These are phyloP conservation scores for Blumeriella jaapii DNA, from an alignment of 2,329 filamentous ascomycete genomes.

Conservation along the genomic window DNA sequence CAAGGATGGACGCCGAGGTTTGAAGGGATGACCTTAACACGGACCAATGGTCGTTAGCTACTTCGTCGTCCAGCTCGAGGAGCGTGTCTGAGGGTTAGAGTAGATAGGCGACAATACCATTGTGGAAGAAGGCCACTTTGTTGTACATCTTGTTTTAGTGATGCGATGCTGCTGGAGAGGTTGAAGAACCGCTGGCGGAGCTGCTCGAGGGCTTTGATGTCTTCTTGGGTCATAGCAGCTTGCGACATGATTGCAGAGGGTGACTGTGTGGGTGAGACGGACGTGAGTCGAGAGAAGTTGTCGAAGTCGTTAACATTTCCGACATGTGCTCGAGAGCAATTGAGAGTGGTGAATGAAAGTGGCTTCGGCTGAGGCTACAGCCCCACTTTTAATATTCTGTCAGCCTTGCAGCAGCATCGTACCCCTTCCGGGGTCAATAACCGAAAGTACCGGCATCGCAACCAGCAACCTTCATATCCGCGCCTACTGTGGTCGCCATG, in stretches of 20 bases:
- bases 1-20: slow-evolving; percentile 59
- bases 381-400: too few relatives aligned
- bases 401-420: neutral
- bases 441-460: too few relatives aligned
- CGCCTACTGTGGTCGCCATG: too few relatives aligned
- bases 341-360: neutral
- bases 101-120: slow-evolving; percentile 36
- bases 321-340: too few relatives aligned
- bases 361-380: too few relatives aligned
- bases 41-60: slow-evolving; percentile 1
- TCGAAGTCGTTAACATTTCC: neutral
- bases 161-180: slow-evolving; percentile 55
- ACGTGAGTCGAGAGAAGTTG: neutral
- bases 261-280: neutral
- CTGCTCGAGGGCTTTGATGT: slow-evolving; percentile 59
- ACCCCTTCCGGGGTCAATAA: too few relatives aligned
- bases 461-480: too few relatives aligned
- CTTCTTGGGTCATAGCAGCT: slow-evolving; percentile 30
- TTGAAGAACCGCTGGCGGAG: slow-evolving; percentile 57
- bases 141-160: slow-evolving; percentile 48
- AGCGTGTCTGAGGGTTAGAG: neutral
- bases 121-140: slow-evolving; percentile 55
- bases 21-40: slow-evolving; percentile 53
- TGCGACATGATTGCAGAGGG: slow-evolving; percentile 16
- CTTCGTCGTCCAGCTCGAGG: neutral